Evolutionary conservation across 345 rosid species (phyloP).

Genomic region (Rhodamnia rubescens): DNA sequence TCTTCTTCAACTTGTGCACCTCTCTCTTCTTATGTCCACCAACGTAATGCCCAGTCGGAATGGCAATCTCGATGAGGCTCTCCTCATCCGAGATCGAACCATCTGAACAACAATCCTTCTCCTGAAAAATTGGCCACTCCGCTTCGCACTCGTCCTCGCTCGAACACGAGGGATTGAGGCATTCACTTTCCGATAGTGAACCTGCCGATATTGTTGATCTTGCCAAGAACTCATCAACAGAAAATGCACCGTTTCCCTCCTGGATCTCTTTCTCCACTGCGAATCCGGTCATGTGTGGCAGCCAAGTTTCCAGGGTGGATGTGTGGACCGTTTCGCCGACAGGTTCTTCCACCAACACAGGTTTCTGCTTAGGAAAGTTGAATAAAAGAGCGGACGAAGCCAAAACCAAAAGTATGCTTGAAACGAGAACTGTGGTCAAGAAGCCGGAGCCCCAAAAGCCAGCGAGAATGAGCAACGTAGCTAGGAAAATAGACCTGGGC

Average conservation of each 20-base stretch:
- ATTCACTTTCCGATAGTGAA: slow-evolving; percentile 11
- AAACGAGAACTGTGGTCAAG: slow-evolving; percentile 5
- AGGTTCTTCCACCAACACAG: not conserved
- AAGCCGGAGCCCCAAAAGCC: slow-evolving; percentile 7
- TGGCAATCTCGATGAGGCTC: slow-evolving; percentile 35
- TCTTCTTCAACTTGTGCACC: slow-evolving; percentile 7
- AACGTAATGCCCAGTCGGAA: slow-evolving; percentile 26
- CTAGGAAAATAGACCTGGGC: slow-evolving; percentile 1
- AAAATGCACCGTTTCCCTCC: not conserved
- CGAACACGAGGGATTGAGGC: slow-evolving; percentile 6
- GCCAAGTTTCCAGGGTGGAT: not conserved
- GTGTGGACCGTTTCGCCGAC: not conserved
- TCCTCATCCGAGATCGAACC: slow-evolving; percentile 36
- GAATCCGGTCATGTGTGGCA: not conserved
- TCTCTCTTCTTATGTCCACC: slow-evolving; percentile 7
- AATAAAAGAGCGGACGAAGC: slow-evolving; percentile 6
- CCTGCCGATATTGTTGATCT: not conserved
- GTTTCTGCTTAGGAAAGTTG: not conserved
- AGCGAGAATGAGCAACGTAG: slow-evolving; percentile 2
- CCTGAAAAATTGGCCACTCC: slow-evolving; percentile 8
- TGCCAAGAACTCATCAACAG: not conserved
- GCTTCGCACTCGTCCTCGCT: slow-evolving; percentile 29
- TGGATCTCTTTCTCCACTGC: not conserved
- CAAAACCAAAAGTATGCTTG: slow-evolving; percentile 3
- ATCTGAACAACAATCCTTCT: slow-evolving; percentile 17